These are phyloP conservation scores for Tricholoma flavovirens DNA, from an alignment of 768 basidiomycete species.

Conservation along the genomic window DNA sequence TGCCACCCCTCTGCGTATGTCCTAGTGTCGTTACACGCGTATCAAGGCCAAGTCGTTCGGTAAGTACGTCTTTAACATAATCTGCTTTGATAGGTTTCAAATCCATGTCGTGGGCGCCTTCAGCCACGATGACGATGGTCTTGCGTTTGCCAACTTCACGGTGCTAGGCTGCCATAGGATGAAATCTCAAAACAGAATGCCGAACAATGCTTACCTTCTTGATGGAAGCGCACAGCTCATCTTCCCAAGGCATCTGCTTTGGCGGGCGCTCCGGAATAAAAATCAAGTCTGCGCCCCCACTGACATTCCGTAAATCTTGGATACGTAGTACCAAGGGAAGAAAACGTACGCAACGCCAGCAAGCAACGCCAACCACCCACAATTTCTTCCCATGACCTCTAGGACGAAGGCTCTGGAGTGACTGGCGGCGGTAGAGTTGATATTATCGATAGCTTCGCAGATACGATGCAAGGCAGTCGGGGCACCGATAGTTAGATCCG, in stretches of 20 bases:
- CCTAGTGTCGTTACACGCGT: slow-evolving; percentile 96
- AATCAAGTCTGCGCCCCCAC: slow-evolving; percentile 91
- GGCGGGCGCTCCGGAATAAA: slow-evolving; percentile 97
- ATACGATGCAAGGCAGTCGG: slow-evolving; percentile 94
- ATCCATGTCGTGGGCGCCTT: slow-evolving; percentile 85
- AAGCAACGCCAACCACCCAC: slow-evolving; percentile 96
- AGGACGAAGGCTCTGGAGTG: slow-evolving; percentile 97
- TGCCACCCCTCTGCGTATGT: slow-evolving; percentile 93
- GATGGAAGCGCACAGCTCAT: slow-evolving; percentile 86
- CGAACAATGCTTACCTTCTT: slow-evolving; percentile 39
- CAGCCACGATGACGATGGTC: slow-evolving; percentile 97
- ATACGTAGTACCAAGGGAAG: background rate
- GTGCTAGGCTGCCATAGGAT: slow-evolving; percentile 48
- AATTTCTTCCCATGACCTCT: slow-evolving; percentile 99
- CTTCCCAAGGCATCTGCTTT: slow-evolving; percentile 74
- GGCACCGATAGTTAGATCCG: slow-evolving; percentile 95
- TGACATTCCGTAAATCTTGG: slow-evolving; percentile 19
- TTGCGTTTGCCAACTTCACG: slow-evolving; percentile 91
- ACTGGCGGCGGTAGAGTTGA: slow-evolving; percentile 92
- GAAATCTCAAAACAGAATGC: background rate
- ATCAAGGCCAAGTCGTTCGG: slow-evolving; percentile 84
- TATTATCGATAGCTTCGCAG: slow-evolving; percentile 97
- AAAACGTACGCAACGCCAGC: slow-evolving; percentile 78
- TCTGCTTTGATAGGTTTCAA: slow-evolving; percentile 91
- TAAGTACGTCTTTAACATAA: slow-evolving; percentile 84